These are phyloP conservation scores for Apiospora koreana DNA, from an alignment of 2,329 filamentous ascomycete species.

Conservation along the genomic window DNA sequence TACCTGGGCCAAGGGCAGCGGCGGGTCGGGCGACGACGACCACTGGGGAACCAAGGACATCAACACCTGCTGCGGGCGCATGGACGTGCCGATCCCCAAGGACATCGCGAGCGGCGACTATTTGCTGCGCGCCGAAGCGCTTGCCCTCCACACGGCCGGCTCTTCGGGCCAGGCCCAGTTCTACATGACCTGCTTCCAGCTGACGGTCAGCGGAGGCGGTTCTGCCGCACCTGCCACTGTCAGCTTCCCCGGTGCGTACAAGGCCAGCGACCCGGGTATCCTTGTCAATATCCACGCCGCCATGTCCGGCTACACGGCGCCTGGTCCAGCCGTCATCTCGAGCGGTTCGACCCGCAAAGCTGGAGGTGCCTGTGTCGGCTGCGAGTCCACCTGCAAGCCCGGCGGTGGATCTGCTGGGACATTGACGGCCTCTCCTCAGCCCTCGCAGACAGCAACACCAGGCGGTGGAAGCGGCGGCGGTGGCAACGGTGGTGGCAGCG, in stretches of 20 bases:
- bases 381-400: constrained; percentile 39
- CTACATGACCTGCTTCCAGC: constrained; percentile 35
- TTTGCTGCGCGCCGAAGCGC: constrained; percentile 45
- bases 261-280: constrained; percentile 45
- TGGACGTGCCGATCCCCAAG: constrained; percentile 43
- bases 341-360: constrained; percentile 42
- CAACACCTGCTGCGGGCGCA: constrained; percentile 41
- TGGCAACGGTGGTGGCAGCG: constrained; percentile 18
- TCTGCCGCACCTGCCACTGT: constrained; percentile 33
- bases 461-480: constrained; percentile 14
- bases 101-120: constrained; percentile 42
- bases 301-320: constrained; percentile 41
- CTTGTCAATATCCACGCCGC: constrained; percentile 48
- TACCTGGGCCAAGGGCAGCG: constrained; percentile 37
- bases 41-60: constrained; percentile 47
- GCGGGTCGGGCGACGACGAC: constrained; percentile 43
- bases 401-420: constrained; percentile 32
- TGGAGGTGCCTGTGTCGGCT: constrained; percentile 34
- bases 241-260: constrained; percentile 45
- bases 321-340: constrained; percentile 43
- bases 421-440: constrained; percentile 17
- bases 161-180: constrained; percentile 32
- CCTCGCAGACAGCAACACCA: constrained; percentile 17
- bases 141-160: constrained; percentile 44
- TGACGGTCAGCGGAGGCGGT: constrained; percentile 30